These are phyloP conservation scores for Populus nigra DNA, from an alignment of 345 rosid genomes.

Conservation along the genomic window DNA sequence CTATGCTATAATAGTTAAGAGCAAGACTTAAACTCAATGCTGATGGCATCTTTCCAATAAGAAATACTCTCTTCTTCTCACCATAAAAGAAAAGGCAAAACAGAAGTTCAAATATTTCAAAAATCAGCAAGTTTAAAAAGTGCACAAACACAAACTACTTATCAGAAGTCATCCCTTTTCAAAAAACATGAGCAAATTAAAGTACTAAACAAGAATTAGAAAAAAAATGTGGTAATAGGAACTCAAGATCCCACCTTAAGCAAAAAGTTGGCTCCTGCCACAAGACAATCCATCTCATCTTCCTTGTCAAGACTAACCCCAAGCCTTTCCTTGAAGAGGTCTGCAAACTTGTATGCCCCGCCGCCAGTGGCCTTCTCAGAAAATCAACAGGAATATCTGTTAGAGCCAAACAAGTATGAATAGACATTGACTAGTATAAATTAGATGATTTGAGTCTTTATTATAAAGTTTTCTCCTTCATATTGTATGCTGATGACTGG, in stretches of 20 bases:
- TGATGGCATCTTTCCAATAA: neutral
- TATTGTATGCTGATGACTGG: neutral
- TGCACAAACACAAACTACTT: neutral
- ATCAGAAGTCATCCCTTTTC: neutral
- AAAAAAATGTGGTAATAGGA: neutral
- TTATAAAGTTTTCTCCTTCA: neutral
- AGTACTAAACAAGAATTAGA: neutral
- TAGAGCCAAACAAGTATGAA: neutral
- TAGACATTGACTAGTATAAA: neutral
- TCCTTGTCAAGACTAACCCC: constrained; percentile 96
- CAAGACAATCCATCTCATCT: constrained; percentile 99
- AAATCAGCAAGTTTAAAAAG: neutral
- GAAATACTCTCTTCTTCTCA: neutral
- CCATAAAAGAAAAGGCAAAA: neutral
- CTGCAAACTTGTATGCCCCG: constrained; percentile 89
- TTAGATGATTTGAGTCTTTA: neutral
- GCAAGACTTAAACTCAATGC: neutral
- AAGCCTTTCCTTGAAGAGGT: constrained; percentile 90
- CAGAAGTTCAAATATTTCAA: neutral
- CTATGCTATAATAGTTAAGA: neutral
- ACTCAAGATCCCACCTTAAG: constrained; percentile 59
- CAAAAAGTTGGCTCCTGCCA: constrained; percentile 95
- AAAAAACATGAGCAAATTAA: neutral
- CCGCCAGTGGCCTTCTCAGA: constrained; percentile 96
- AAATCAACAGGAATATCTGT: constrained; percentile 21